Conservation (phyloP, 2,329 filamentous ascomycete species). For the Colletotrichum eremochloae region DNA sequence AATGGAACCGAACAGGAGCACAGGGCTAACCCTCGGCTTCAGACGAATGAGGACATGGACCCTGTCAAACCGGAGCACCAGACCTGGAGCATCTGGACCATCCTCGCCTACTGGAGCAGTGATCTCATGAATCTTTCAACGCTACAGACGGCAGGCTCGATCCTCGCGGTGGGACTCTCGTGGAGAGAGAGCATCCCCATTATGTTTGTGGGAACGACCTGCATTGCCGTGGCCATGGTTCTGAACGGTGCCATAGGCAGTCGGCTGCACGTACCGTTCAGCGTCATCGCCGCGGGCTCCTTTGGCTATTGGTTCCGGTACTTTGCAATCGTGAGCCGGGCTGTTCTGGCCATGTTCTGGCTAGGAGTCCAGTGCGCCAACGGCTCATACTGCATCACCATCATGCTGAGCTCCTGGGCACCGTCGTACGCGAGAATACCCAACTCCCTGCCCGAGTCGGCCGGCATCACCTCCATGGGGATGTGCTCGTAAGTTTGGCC, state of each 20-base stretch:
- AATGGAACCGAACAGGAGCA: not conserved
- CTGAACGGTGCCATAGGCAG: slow-evolving; percentile 55
- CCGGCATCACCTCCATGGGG: slow-evolving; percentile 62
- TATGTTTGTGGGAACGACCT: slow-evolving; percentile 46
- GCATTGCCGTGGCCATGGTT: slow-evolving; percentile 64
- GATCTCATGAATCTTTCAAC: slow-evolving; percentile 53
- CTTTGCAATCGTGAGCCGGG: slow-evolving; percentile 54
- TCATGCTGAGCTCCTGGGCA: slow-evolving; percentile 62
- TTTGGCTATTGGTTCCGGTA: slow-evolving; percentile 55
- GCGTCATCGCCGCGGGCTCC: slow-evolving; percentile 51
- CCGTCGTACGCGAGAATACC: slow-evolving; percentile 66
- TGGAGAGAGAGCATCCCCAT: slow-evolving; percentile 49
- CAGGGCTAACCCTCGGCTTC: not conserved
- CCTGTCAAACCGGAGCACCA: slow-evolving; percentile 33
- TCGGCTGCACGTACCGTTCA: slow-evolving; percentile 54
- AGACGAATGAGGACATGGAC: slow-evolving; percentile 41
- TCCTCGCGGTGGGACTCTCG: slow-evolving; percentile 52
- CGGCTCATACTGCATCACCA: slow-evolving; percentile 44
- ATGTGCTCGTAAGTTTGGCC: slow-evolving; percentile 38
- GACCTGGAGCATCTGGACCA: slow-evolving; percentile 54
- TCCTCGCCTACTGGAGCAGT: slow-evolving; percentile 54
- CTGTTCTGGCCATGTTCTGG: slow-evolving; percentile 65
- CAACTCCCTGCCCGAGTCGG: slow-evolving; percentile 63
- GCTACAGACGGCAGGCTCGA: slow-evolving; percentile 52
- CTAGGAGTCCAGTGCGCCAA: slow-evolving; percentile 68